Base-by-base conservation (phyloP, 768 basidiomycete species). In the Lactifluus volemus region DNA sequence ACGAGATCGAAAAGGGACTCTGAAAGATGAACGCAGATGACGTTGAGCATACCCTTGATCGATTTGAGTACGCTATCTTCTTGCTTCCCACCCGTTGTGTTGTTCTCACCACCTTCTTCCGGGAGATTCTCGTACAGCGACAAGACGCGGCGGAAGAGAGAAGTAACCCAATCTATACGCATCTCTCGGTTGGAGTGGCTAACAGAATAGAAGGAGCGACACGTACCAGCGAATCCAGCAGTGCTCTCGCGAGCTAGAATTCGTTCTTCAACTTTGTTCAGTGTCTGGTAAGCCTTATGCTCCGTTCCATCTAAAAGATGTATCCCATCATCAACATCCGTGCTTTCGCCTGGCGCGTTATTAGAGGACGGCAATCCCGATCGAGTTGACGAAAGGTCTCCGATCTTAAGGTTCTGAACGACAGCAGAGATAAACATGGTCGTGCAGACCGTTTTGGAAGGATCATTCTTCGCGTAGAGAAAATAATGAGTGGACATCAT, bases 71-170 rank as follows among this genome's bases (percentile, higher is more conserved):
- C 85, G 42, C 73, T 77, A 65, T 92, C 87, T 76, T 87, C 89
- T 73, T 78, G 81, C 70, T 89, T 89, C n/a, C 90, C 90, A 25
- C 90, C 90, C 1, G 91, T 92, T 38, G 81, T 86, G 63, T 89
- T 89, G 73, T 80, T 83, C 74, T 84, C 84, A 5, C 96, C 95
- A 12, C 91, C 93, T 73, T 96, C 95, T 71, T 98, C 95, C 0
- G 95, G 95, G 5, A 98, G 76, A 69, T 96, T 95, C 74, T 94
- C 91, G 69, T 88, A 95, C 19, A 98, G 74, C 1, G 89, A 82
- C 55, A 92, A 77, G 54, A 92, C 83, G 11, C 90, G 82, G 15
- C 88, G 78, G 68, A 92, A 85, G 34, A 92, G 80, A 21, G 86
- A 83, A 0, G 80, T 80, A 12, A 92, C 84, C 90, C 91, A 92